Evolutionary conservation across 148 eudicot species (phyloP).

Genomic region (Nepenthes mirabilis): DNA sequence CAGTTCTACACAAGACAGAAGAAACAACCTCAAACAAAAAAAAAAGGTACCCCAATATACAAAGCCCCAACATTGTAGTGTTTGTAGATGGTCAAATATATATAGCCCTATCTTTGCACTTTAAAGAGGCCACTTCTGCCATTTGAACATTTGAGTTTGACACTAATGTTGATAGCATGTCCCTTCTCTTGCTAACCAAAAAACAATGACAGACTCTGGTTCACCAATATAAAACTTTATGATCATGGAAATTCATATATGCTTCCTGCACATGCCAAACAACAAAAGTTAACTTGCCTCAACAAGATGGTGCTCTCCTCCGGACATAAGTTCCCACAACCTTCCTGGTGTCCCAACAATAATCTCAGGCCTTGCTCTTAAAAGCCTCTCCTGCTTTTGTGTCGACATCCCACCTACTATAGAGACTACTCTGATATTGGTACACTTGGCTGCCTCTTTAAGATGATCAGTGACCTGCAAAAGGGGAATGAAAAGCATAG

Average conservation of each 20-base stretch:
- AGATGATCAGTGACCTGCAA: conserved; percentile 84
- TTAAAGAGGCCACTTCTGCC: too few relatives aligned
- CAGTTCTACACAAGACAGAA: too few relatives aligned
- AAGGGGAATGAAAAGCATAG: background rate
- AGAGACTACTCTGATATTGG: conserved; percentile 62
- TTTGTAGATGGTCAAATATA: too few relatives aligned
- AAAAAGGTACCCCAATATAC: too few relatives aligned
- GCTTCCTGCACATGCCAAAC: background rate
- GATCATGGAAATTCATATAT: background rate
- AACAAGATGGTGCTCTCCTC: conserved; percentile 78
- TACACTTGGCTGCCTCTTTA: conserved; percentile 54
- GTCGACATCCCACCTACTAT: conserved; percentile 96
- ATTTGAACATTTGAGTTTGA: too few relatives aligned
- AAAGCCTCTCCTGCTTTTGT: conserved; percentile 89
- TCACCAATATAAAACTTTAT: background rate
- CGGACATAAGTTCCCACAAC: conserved; percentile 97
- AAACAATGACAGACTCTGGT: background rate
- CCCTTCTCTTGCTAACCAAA: background rate
- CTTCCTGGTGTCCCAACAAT: conserved; percentile 98
- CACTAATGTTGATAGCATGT: too few relatives aligned
- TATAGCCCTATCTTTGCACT: too few relatives aligned
- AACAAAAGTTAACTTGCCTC: conserved; percentile 49
- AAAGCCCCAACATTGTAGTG: too few relatives aligned
- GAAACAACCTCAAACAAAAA: too few relatives aligned
- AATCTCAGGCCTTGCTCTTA: conserved; percentile 83